These are phyloP conservation scores for Shiraia bambusicola DNA, from an alignment of 2,329 filamentous ascomycete genomes.

Conservation along the genomic window DNA sequence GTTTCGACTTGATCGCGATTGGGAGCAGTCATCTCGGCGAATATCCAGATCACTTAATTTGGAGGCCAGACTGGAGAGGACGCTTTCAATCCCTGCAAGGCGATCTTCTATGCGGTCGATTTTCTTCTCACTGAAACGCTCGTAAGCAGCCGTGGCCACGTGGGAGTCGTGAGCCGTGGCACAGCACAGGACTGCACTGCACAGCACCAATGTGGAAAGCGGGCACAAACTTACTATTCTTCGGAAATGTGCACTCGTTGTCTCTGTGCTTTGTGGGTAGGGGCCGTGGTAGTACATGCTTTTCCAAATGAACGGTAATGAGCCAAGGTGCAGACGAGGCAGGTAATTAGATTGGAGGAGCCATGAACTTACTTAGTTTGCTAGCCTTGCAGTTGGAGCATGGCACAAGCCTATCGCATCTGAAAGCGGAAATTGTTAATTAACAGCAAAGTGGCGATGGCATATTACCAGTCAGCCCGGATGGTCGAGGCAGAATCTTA, in stretches of 20 bases:
- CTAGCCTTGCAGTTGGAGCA: conserved; percentile 43
- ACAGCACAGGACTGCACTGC: too few relatives aligned
- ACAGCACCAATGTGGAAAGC: not conserved
- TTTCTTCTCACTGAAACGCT: conserved; percentile 50
- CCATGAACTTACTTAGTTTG: conserved; percentile 32
- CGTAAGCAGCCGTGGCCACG: conserved; percentile 9
- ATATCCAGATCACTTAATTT: conserved; percentile 32
- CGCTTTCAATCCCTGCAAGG: conserved; percentile 51
- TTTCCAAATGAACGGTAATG: conserved; percentile 10
- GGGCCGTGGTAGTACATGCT: conserved; percentile 39
- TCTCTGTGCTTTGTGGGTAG: conserved; percentile 33
- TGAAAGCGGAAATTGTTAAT: conserved; percentile 16
- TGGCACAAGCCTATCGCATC: conserved; percentile 36
- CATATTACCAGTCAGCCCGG: not conserved
- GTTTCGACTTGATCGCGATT: conserved; percentile 25
- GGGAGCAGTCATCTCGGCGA: conserved; percentile 25
- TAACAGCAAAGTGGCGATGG: not conserved
- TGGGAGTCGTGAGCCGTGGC: too few relatives aligned
- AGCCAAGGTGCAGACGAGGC: too few relatives aligned
- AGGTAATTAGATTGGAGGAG: not conserved
- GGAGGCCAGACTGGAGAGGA: conserved; percentile 41
- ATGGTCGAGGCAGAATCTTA: not conserved
- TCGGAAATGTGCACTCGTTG: conserved; percentile 42
- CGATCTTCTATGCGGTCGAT: conserved; percentile 56
- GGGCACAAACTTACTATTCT: conserved; percentile 35